Base-by-base conservation (phyloP, 768 basidiomycete genomes). In the Xerocomus potaroensis region DNA sequence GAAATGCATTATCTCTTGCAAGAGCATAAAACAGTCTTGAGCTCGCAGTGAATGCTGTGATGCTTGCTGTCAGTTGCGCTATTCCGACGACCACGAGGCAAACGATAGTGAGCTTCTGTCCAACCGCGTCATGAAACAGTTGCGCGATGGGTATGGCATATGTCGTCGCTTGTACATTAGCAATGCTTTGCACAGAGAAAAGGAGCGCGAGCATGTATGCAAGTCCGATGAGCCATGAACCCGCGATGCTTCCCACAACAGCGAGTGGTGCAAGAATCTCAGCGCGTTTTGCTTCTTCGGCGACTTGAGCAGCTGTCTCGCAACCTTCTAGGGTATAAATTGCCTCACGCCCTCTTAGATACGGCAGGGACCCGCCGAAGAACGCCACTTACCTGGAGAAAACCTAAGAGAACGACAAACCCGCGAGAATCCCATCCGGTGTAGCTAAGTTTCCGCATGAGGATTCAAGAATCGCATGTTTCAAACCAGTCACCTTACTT, bases 231-330 rank as follows among this genome's bases (percentile, higher is more conserved):
- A 79, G 31, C 78, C 78, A 80, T 11, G 77, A 79, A 26, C 79
- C 77, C 11, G 71, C 68, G 51, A 81, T 76, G 59, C 73, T 74
- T 33, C 71, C 75, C n/a, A 78, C 75, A 23, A 81, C 72, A 6
- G 76, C 79, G 26, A 79, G 63, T 8, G 79, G 79, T 1, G 79
- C 77, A n/a, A 81, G 74, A 40, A 77, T 49, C 45, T 78, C 76
- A 0, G 79, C 79, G 16, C 74, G 73, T 39, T 71, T 66, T 26
- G 78, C 78, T 58, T 81, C 79, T 59, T 81, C 79, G 5, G 79
- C 79, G 7, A 81, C 73, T 56, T 81, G 79, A n/a, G 80, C 79
- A 32, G 79, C 78, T 5, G 79, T 81, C 56, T 80, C 79, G 57
- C 78, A 80, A 19, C 79, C 79, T 62, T 79, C 79, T 22, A 80